Evolutionary conservation across 73 alveolate species (phyloP).

Genomic region (Tetrahymena thermophila): DNA sequence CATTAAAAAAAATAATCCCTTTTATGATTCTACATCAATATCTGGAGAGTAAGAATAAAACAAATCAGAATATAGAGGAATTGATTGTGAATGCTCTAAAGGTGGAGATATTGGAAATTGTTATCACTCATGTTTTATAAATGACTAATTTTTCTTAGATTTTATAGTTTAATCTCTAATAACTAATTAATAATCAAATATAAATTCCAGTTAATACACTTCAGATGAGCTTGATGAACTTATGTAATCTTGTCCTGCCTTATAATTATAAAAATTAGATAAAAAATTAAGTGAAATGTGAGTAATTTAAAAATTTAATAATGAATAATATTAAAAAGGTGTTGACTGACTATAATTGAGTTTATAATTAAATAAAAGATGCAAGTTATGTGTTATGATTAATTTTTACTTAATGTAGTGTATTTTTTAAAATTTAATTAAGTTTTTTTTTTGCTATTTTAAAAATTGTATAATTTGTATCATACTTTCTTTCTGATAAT

Average conservation of each 20-base stretch:
- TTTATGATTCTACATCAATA: neutral
- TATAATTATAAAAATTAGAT: neutral
- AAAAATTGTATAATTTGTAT: too few species aligned
- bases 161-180: neutral
- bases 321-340: too few species aligned
- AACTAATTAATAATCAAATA: neutral
- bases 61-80: conserved; percentile 9
- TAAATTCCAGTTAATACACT: neutral
- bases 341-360: too few species aligned
- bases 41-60: neutral
- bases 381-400: too few species aligned
- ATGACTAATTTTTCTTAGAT: neutral
- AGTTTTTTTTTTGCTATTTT: too few species aligned
- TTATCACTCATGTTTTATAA: conserved; percentile 23
- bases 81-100: conserved; percentile 18
- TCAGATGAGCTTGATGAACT: neutral
- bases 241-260: neutral
- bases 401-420: too few species aligned
- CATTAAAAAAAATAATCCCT: neutral
- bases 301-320: too few species aligned
- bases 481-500: too few species aligned
- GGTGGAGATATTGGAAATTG: conserved; percentile 9
- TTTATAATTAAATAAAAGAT: too few species aligned
- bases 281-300: neutral
- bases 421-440: too few species aligned